Percentiles rank a stretch among this genome's conserved stretches.
phyloP scores from a whole-genome alignment of 2,329 filamentous ascomycete species.

The Didymella exigua region DNA sequence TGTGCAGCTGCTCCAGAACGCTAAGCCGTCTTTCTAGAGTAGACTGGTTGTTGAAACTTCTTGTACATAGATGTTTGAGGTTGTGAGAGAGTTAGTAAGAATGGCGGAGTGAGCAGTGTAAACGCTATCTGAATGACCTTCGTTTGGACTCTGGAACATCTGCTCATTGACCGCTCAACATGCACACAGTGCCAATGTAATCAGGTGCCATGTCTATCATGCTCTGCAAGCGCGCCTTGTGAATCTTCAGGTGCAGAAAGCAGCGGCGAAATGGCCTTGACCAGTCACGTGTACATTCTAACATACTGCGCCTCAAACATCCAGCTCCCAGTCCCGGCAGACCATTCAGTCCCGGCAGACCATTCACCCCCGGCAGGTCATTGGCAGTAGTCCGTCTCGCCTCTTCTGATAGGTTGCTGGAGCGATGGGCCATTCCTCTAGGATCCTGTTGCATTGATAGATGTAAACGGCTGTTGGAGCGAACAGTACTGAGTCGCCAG shows the following conservation, averaged over 20 bases:
- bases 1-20: constrained; percentile 46
- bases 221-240: background rate
- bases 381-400: background rate
- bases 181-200: background rate
- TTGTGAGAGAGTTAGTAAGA: background rate
- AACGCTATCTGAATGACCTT: background rate
- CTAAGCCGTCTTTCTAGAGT: constrained; percentile 44
- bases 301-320: background rate
- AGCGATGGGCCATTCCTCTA: background rate
- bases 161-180: background rate
- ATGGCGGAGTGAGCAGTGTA: background rate
- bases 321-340: background rate
- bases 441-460: background rate
- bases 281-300: background rate
- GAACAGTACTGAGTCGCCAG: constrained; percentile 58
- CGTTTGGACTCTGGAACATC: background rate
- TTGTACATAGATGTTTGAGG: constrained; percentile 18
- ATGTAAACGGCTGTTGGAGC: constrained; percentile 51
- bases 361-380: no score
- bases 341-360: background rate
- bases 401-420: background rate
- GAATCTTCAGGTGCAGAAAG: background rate
- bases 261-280: constrained; percentile 1
- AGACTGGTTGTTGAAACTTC: background rate
- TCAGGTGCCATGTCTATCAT: background rate